Evolutionary conservation across 331 rosid genomes (phyloP).

Genomic region (Dryas integrifolia): DNA sequence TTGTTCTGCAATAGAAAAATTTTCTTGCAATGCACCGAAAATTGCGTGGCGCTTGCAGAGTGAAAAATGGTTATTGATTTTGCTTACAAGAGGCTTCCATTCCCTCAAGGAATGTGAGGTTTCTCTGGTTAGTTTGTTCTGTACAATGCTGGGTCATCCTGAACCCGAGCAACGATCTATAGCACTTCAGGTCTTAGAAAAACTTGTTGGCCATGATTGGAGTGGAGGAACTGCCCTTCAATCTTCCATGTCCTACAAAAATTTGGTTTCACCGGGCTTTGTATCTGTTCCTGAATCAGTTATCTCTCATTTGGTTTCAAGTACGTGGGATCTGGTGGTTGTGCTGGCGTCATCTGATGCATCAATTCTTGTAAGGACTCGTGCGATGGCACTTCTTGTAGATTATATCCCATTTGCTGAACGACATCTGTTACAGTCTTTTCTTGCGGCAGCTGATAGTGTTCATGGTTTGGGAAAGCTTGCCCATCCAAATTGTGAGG

Average conservation of each 20-base stretch:
- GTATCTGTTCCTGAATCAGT: constrained; percentile 45
- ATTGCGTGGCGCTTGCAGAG: constrained; percentile 77
- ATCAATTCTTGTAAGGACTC: constrained; percentile 54
- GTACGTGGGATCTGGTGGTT: constrained; percentile 82
- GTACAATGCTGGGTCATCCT: constrained; percentile 73
- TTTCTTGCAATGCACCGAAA: constrained; percentile 69
- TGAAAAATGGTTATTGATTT: constrained; percentile 65
- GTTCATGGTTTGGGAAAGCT: constrained; percentile 55
- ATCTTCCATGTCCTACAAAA: constrained; percentile 35
- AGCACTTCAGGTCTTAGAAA: constrained; percentile 65
- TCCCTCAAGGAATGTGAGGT: constrained; percentile 52
- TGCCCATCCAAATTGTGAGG: constrained; percentile 56
- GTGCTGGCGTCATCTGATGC: constrained; percentile 72
- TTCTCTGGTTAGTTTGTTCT: constrained; percentile 62
- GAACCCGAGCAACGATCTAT: constrained; percentile 89
- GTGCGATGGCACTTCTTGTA: constrained; percentile 73
- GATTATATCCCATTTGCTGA: constrained; percentile 76
- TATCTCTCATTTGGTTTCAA: constrained; percentile 65
- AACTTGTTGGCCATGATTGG: constrained; percentile 62
- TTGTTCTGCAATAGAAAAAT: constrained; percentile 65
- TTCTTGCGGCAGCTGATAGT: constrained; percentile 69
- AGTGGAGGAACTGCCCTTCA: constrained; percentile 40
- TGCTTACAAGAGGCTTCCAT: constrained; percentile 58
- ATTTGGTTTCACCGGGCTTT: constrained; percentile 43
- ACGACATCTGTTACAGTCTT: constrained; percentile 64